Conservation (phyloP, 2,329 filamentous ascomycete genomes). For the Trichoderma guizhouense region DNA sequence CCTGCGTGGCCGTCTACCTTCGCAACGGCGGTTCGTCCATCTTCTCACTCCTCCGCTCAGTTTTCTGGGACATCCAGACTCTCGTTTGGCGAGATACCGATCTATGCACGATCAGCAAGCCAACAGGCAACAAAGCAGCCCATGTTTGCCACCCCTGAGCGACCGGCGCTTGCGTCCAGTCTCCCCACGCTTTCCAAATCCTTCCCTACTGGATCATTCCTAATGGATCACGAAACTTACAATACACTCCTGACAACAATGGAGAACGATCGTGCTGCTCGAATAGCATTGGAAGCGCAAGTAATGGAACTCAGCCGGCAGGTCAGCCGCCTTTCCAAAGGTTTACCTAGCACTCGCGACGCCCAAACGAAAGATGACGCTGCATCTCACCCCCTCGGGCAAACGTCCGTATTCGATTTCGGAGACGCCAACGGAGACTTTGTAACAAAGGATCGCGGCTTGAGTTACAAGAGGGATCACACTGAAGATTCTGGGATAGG, state of each 20-base stretch:
- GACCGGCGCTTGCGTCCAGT: constrained; percentile 45
- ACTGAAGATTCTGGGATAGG: constrained; percentile 37
- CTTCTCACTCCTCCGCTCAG: constrained; percentile 32
- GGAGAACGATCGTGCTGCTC: constrained; percentile 54
- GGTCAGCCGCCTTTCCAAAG: constrained; percentile 45
- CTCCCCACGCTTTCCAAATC: constrained; percentile 40
- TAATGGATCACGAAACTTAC: constrained; percentile 43
- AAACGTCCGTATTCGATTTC: constrained; percentile 42
- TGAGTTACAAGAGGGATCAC: constrained; percentile 11
- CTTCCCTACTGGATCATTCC: constrained; percentile 30
- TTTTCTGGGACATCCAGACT: constrained; percentile 41
- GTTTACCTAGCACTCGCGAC: constrained; percentile 18
- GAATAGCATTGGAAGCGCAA: constrained; percentile 53
- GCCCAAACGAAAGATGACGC: constrained; percentile 28
- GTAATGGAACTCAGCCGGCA: constrained; percentile 52
- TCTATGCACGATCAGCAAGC: constrained; percentile 36
- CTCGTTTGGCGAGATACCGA: constrained; percentile 47
- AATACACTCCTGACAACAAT: constrained; percentile 50
- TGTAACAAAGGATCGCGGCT: not conserved
- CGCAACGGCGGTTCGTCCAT: constrained; percentile 16
- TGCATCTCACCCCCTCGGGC: constrained; percentile 36
- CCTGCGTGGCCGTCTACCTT: constrained; percentile 18
- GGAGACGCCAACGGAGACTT: constrained; percentile 28
- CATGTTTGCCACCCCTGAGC: constrained; percentile 21
- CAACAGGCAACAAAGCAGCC: not conserved